A percentile compares a stretch with the other conserved stretches of the same genome.
These are phyloP conservation scores for Litchi chinensis DNA, from an alignment of 345 rosid genomes.

Conservation along the genomic window DNA sequence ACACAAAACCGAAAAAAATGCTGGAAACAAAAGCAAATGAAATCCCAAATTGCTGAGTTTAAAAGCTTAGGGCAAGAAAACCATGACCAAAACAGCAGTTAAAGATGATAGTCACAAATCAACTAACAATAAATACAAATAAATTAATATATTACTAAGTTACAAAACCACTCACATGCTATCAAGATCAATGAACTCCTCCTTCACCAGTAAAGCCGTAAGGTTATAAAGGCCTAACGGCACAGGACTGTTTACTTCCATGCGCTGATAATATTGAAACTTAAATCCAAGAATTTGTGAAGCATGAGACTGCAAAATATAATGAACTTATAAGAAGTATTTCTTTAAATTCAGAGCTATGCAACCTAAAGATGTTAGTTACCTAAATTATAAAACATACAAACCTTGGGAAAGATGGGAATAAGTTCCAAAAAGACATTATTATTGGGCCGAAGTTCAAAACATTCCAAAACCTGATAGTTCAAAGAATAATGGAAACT, in stretches of 20 bases:
- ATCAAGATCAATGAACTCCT: slow-evolving; percentile 88
- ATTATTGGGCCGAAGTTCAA: slow-evolving; percentile 82
- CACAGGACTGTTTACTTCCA: slow-evolving; percentile 79
- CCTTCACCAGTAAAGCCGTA: slow-evolving; percentile 90
- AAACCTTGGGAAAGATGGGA: slow-evolving; percentile 97
- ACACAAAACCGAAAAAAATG: no score
- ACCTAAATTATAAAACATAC: slow-evolving; percentile 18
- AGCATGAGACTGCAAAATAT: slow-evolving; percentile 87
- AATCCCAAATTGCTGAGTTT: background rate
- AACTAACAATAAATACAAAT: background rate
- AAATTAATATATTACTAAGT: background rate
- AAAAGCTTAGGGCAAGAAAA: background rate
- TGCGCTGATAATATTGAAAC: slow-evolving; percentile 90
- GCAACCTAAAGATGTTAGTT: slow-evolving; percentile 13
- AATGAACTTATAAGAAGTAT: slow-evolving; percentile 23
- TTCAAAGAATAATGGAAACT: slow-evolving; percentile 27
- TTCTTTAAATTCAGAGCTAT: background rate
- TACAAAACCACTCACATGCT: slow-evolving; percentile 69
- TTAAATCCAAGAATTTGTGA: slow-evolving; percentile 99
- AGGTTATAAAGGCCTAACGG: slow-evolving; percentile 92
- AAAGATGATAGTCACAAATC: background rate
- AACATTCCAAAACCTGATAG: slow-evolving; percentile 90
- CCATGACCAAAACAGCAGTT: background rate
- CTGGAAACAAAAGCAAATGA: background rate
- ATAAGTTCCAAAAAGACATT: slow-evolving; percentile 73